Conservation (phyloP, 257 asterid species). For the Prunella vulgaris region DNA sequence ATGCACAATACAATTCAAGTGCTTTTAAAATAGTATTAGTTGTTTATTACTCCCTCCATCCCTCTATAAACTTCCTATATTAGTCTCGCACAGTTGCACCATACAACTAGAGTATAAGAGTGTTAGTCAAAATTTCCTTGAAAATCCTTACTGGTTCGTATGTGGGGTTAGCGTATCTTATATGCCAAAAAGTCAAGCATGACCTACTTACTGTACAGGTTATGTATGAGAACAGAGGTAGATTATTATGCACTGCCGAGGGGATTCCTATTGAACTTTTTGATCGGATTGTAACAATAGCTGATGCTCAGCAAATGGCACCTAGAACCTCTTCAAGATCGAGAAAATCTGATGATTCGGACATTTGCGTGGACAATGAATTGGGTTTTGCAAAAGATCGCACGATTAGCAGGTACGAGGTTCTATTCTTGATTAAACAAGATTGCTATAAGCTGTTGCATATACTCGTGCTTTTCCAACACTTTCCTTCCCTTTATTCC, state of each 20-base stretch:
- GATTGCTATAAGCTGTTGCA: background rate
- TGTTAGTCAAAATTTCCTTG: background rate
- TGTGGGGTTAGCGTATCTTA: too few relatives aligned
- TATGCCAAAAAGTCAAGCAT: too few relatives aligned
- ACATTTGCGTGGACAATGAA: conserved; percentile 91
- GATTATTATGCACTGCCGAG: conserved; percentile 81
- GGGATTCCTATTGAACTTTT: conserved; percentile 74
- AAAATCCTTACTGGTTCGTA: background rate
- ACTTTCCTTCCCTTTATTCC: background rate
- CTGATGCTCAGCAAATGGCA: conserved; percentile 71
- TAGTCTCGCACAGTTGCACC: too few relatives aligned
- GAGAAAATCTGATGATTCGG: conserved; percentile 65
- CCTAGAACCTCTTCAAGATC: conserved; percentile 95
- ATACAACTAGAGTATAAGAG: too few relatives aligned
- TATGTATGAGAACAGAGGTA: conserved; percentile 82
- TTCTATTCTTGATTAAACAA: background rate
- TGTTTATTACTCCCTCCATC: too few relatives aligned
- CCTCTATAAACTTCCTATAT: too few relatives aligned
- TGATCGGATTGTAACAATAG: conserved; percentile 63
- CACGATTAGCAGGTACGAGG: conserved; percentile 80
- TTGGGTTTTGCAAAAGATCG: conserved; percentile 95
- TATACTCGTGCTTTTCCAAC: background rate
- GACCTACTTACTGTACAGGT: conserved; percentile 38
- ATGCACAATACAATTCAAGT: too few relatives aligned
- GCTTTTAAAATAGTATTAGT: too few relatives aligned